phyloP scores from a whole-genome alignment of 2,329 filamentous ascomycete genomes.

The Aureobasidium pullulans region DNA sequence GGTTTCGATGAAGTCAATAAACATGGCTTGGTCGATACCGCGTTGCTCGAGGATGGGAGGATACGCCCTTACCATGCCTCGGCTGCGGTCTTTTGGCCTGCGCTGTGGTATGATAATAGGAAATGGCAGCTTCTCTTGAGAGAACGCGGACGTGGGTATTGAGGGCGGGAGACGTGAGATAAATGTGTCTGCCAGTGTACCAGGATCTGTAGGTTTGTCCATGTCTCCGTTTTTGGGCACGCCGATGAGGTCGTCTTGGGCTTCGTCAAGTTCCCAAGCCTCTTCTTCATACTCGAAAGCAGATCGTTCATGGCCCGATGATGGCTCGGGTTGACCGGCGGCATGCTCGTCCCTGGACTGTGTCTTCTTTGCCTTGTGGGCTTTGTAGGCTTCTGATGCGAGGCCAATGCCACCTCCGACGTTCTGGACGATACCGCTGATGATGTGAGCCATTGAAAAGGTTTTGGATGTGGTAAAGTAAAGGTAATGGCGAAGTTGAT shows the following conservation, averaged over 20 bases:
- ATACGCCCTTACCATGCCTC: constrained; percentile 50
- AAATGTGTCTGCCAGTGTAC: constrained; percentile 20
- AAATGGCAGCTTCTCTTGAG: constrained; percentile 25
- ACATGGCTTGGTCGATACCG: constrained; percentile 43
- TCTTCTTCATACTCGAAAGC: constrained; percentile 19
- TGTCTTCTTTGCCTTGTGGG: constrained; percentile 21
- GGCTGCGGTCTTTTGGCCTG: constrained; percentile 39
- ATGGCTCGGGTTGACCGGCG: constrained; percentile 15
- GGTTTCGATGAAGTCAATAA: constrained; percentile 42
- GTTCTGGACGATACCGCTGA: constrained; percentile 12
- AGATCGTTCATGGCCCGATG: not conserved
- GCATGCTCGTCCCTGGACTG: not conserved
- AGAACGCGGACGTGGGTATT: not conserved
- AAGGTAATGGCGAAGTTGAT: not conserved
- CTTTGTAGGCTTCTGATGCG: constrained; percentile 23
- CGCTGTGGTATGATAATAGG: constrained; percentile 48
- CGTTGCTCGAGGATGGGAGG: constrained; percentile 40
- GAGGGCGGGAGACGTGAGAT: constrained; percentile 8
- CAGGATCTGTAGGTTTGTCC: constrained; percentile 16
- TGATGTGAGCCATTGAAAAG: not conserved
- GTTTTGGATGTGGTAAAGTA: too few species aligned
- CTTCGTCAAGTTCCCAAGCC: constrained; percentile 27
- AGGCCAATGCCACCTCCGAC: constrained; percentile 23
- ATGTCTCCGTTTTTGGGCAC: not conserved
- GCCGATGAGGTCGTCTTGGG: not conserved